Conservation (phyloP, 768 basidiomycete genomes). For the Tulasnella sp. region DNA sequence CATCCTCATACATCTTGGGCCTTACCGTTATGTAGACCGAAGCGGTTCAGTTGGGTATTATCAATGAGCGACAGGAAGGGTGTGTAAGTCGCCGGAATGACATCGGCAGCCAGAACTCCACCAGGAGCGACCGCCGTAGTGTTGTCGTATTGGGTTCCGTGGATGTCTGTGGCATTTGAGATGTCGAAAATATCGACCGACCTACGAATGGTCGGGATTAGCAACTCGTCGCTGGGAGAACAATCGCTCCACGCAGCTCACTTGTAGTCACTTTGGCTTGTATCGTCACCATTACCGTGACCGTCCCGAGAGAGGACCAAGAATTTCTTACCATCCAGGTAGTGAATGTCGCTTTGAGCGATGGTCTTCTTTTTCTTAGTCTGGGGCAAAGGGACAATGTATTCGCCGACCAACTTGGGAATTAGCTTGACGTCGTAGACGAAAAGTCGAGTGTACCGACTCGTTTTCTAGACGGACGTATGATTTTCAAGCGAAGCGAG, state of each 20-base stretch:
- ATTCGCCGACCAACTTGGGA: constrained; percentile 42
- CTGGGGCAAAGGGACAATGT: constrained; percentile 47
- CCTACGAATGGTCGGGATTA: constrained; percentile 23
- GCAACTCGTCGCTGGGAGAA: background rate
- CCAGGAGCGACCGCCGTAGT: constrained; percentile 35
- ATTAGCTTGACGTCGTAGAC: constrained; percentile 36
- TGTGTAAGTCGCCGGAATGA: constrained; percentile 44
- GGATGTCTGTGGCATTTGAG: constrained; percentile 47
- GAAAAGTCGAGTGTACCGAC: constrained; percentile 40
- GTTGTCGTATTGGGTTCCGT: constrained; percentile 42
- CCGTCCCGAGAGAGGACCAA: constrained; percentile 48
- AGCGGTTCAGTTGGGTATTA: constrained; percentile 40
- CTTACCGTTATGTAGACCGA: constrained; percentile 52
- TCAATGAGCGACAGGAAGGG: constrained; percentile 48
- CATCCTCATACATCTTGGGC: background rate
- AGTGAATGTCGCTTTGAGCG: constrained; percentile 47
- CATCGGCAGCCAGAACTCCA: constrained; percentile 35
- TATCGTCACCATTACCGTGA: constrained; percentile 44
- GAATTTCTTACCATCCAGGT: constrained; percentile 42
- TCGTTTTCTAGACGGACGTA: background rate
- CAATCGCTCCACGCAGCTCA: constrained; percentile 19
- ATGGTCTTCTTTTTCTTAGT: constrained; percentile 38
- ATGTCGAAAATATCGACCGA: constrained; percentile 51
- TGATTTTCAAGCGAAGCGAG: too few relatives aligned
- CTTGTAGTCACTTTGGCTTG: constrained; percentile 43